Percentiles rank a stretch among this genome's conserved stretches.
Conservation (phyloP, 2,329 filamentous ascomycete species). For the Cladosporium sp. region DNA sequence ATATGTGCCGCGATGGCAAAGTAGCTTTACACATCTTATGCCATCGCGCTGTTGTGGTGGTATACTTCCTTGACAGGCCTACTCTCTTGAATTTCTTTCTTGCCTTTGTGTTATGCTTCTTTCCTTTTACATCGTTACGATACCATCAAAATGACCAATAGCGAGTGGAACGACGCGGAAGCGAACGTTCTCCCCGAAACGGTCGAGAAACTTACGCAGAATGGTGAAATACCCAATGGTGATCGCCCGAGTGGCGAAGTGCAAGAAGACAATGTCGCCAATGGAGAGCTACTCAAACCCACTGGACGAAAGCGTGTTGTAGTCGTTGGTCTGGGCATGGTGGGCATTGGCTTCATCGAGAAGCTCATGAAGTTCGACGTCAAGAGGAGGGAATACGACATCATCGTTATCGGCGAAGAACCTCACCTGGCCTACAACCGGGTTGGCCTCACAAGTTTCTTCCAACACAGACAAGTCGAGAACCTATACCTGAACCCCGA, state of each 20-base stretch:
- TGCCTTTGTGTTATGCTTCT: neutral
- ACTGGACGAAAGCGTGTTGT: slow-evolving; percentile 67
- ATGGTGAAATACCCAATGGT: slow-evolving; percentile 24
- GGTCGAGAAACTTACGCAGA: slow-evolving; percentile 40
- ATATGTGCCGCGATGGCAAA: slow-evolving; percentile 19
- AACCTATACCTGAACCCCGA: slow-evolving; percentile 84
- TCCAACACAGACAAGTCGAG: slow-evolving; percentile 81
- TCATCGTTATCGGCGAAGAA: slow-evolving; percentile 86
- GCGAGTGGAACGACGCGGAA: slow-evolving; percentile 50
- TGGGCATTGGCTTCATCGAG: slow-evolving; percentile 64
- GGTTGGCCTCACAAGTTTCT: slow-evolving; percentile 85
- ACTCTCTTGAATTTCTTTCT: neutral
- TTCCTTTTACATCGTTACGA: neutral
- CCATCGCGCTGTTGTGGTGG: neutral
- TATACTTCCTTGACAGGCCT: neutral
- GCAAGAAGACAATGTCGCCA: neutral
- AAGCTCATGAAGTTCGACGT: slow-evolving; percentile 85
- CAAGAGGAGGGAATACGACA: slow-evolving; percentile 72
- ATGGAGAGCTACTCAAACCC: slow-evolving; percentile 36
- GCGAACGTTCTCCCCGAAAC: slow-evolving; percentile 50
- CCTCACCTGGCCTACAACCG: slow-evolving; percentile 87
- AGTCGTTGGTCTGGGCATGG: slow-evolving; percentile 88
- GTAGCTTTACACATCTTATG: slow-evolving; percentile 11
- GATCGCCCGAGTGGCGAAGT: neutral
- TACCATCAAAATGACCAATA: slow-evolving; percentile 43